phyloP scores from a whole-genome alignment of 2,329 filamentous ascomycete species.

The Aspergillus ibericus region DNA sequence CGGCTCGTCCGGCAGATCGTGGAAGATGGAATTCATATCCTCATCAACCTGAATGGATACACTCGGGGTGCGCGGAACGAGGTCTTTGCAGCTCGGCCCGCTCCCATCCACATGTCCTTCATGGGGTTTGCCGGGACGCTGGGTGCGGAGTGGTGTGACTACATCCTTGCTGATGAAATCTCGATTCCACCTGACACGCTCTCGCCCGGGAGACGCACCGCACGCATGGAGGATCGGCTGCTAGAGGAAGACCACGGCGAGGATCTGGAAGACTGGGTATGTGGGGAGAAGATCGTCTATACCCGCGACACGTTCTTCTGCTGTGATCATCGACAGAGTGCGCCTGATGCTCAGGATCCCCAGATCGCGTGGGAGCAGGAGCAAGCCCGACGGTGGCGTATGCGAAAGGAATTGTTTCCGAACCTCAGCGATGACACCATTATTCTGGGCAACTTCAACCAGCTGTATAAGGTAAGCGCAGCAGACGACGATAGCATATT shows the following conservation, averaged over 20 bases:
- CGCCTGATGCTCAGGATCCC: constrained; percentile 67
- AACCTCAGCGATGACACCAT: constrained; percentile 76
- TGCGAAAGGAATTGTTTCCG: constrained; percentile 92
- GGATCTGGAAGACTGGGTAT: constrained; percentile 80
- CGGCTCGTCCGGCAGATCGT: constrained; percentile 83
- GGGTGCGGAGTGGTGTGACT: constrained; percentile 98
- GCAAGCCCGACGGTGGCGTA: constrained; percentile 77
- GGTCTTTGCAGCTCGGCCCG: constrained; percentile 90
- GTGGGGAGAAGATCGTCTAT: constrained; percentile 95
- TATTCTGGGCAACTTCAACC: constrained; percentile 97
- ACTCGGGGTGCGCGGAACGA: constrained; percentile 96
- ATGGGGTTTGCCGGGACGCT: constrained; percentile 98
- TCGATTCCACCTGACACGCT: constrained; percentile 82
- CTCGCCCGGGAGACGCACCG: constrained; percentile 73
- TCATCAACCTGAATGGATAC: constrained; percentile 98
- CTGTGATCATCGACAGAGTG: constrained; percentile 92
- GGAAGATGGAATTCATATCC: constrained; percentile 83
- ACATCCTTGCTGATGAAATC: constrained; percentile 84
- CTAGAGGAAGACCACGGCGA: constrained; percentile 66
- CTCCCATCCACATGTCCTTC: constrained; percentile 98
- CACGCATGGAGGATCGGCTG: constrained; percentile 67
- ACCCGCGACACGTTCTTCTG: constrained; percentile 96
- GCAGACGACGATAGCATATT: not conserved
- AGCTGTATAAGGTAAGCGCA: constrained; percentile 82
- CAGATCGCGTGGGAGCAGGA: constrained; percentile 79